Base-by-base conservation (phyloP, 2,329 filamentous ascomycete species). In the Cyclaneusma minus region DNA sequence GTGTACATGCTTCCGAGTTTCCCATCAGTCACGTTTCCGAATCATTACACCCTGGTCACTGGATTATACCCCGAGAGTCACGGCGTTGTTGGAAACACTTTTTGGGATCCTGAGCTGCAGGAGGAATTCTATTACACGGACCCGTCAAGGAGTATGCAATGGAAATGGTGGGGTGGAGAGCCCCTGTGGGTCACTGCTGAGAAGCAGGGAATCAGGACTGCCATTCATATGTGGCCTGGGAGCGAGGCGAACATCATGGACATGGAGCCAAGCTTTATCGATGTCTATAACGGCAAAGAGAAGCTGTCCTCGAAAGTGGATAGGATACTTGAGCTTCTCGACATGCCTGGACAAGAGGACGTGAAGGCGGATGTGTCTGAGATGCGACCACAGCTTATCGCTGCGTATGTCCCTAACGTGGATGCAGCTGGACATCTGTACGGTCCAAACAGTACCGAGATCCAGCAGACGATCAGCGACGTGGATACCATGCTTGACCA, bases 181-280 rank as follows among this genome's bases (percentile, higher is more conserved):
- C 89, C 89, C 0, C 62, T 98, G 16, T 98, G 89, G 89, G 76
- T 78, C 14, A 91, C 87, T 2, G 87, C 87, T 4, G 89, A 95
- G 55, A 69, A 68, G 30, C 77, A 83, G 39, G 78, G 78, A 5
- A 60, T 91, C 16, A 68, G 69, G 30, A 72, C 75, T 16, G 89
- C 83, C 1, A 72, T 98, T 14, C 89, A 98, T 49, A 98, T 98
- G 89, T 98, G 89, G 89, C 89, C 89, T 2, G 89, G 89, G 3
- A 91, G 81, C 22, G 89, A 98, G 54, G 85, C 85, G 5, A 75
- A 83, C 47, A 78, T 92, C 33, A 62, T 70, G 8, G 60, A 64
- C n/a, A 58, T 74, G 11, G 73, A 85, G 35, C 82, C 85, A 3
- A 74, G 70, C 7, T 82, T 82, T 42, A 50, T 95, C 25, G 89